Conservation (phyloP, 345 rosid species). For the Excoecaria cochinchinensis region DNA sequence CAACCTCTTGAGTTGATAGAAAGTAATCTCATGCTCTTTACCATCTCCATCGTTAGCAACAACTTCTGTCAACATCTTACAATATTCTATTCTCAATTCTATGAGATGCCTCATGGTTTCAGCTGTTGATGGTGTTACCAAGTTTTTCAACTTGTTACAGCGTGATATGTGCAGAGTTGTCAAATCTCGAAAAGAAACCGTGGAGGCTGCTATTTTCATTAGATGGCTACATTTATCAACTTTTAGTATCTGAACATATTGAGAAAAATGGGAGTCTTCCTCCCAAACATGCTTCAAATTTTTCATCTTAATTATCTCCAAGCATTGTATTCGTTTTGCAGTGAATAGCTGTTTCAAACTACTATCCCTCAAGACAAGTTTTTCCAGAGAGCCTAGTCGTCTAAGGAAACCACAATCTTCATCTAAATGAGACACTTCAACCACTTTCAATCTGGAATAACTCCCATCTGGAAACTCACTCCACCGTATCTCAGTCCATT, state of each 20-base stretch:
- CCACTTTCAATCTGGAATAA: no score
- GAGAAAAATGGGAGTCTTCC: no score
- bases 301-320: no score
- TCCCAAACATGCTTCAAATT: no score
- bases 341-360: no score
- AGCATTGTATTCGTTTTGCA: no score
- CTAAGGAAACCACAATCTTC: no score
- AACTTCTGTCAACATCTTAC: slow-evolving; percentile 12
- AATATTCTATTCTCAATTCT: slow-evolving; percentile 10
- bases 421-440: no score
- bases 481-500: no score
- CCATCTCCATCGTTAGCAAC: slow-evolving; percentile 5
- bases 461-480: no score
- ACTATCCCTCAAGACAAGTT: no score
- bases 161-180: not conserved
- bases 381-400: no score
- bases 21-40: not conserved
- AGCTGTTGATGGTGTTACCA: slow-evolving; percentile 12
- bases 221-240: not conserved
- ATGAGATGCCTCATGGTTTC: slow-evolving; percentile 14
- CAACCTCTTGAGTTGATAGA: not conserved
- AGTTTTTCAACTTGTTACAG: slow-evolving; percentile 5
- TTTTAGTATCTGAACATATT: not conserved
- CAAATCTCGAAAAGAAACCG: slow-evolving; percentile 10
- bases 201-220: slow-evolving; percentile 1